Conservation (phyloP, 768 basidiomycete species). For the Lactarius hatsudake region DNA sequence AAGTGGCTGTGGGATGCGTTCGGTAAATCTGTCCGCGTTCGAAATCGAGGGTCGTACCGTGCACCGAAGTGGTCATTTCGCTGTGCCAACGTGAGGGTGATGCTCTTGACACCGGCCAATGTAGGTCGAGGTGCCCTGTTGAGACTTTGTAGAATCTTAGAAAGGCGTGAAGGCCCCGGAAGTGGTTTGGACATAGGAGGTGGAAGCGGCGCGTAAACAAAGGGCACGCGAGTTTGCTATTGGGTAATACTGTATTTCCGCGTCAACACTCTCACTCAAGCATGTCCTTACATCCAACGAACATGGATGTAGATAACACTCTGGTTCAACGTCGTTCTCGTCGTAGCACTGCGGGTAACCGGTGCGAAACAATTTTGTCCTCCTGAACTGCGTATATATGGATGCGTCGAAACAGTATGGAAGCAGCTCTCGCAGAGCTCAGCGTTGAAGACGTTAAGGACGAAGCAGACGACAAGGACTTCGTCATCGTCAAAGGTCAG, state of each 20-base stretch:
- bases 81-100: slow-evolving; percentile 56
- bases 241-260: background rate
- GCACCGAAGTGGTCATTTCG: slow-evolving; percentile 75
- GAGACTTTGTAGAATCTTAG: slow-evolving; percentile 50
- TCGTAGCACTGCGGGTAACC: slow-evolving; percentile 76
- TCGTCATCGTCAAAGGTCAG: slow-evolving; percentile 60
- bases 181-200: slow-evolving; percentile 21
- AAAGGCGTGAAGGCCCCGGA: slow-evolving; percentile 54
- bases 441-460: slow-evolving; percentile 47
- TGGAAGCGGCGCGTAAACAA: background rate
- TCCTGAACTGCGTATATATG: background rate
- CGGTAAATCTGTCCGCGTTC: background rate
- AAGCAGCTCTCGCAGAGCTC: slow-evolving; percentile 72
- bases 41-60: slow-evolving; percentile 43
- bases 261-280: background rate
- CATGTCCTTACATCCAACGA: slow-evolving; percentile 5
- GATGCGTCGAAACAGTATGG: slow-evolving; percentile 52
- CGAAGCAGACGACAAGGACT: slow-evolving; percentile 70
- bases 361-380: slow-evolving; percentile 40
- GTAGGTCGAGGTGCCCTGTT: slow-evolving; percentile 50
- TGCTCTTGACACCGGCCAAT: slow-evolving; percentile 45
- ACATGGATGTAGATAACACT: slow-evolving; percentile 41
- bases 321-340: slow-evolving; percentile 56
- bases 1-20: slow-evolving; percentile 54
- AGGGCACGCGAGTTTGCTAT: background rate